Evolutionary conservation across 1,139 yeast species (phyloP), one percentile per base, ranked within the genome.

Genomic region (Blastobotrys serpentis): DNA sequence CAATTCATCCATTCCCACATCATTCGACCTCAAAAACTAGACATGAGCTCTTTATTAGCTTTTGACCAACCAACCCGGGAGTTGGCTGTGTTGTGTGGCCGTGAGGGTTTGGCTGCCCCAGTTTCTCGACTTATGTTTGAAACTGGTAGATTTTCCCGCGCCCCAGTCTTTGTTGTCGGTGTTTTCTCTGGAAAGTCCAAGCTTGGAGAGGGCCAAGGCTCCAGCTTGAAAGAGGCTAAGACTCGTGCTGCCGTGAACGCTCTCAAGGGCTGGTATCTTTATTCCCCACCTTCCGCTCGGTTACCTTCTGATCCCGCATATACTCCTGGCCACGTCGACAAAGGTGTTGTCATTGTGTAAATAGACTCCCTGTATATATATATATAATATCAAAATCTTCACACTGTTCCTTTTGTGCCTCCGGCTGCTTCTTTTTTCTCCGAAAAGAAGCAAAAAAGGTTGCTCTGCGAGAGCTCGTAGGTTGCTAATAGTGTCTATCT

Each of bases 151-250:
- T 73, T 76, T 60, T 81, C 96, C 2, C 79, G 81, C 51, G 81
- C 87, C 49, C 96, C 98, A 21, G 84, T 89, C 40, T 92, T 79
- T 61, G 86, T 90, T 14, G 95, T 92, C 30, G 98, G 97, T 47
- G 95, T 88, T 1, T 92, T 89, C 67, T 76, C 84, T 50, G 98
- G 97, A 30, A 75, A 76, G 18, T 81, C 82, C 53, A 84, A 88
- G 68, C 74, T 92, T 50, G 97, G 98, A 46, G 98, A 92, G 70
- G 97, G 97, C 41, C 89, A 86, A 61, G 99, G 98, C 43, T 75
- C 94, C n/a, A 86, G 95, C 41, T 73, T 92, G 59, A 79, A 78
- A 56, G 98, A 92, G 70, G 97, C 98, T 40, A 86, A 89, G 68
- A 86, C 89, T 32, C 81, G 96, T 67, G 94, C 97, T 25, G 87